Conservation (phyloP, 306 rosid genomes). For the Neltuma alba region DNA sequence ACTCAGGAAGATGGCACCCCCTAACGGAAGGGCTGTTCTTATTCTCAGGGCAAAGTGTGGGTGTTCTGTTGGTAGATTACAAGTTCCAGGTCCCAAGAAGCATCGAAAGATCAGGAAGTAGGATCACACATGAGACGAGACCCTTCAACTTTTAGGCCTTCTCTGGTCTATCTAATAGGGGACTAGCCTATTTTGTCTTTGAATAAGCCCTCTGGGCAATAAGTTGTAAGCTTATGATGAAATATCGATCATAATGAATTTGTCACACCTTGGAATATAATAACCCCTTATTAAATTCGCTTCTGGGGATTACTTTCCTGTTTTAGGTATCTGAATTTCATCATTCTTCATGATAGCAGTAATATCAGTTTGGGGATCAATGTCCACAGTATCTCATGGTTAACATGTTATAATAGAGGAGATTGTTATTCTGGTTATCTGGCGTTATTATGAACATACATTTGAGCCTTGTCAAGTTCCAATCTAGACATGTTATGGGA, state of each 20-base stretch:
- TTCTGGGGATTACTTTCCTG: constrained; percentile 30
- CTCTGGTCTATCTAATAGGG: constrained; percentile 43
- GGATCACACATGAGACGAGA: constrained; percentile 28
- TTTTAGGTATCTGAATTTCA: constrained; percentile 36
- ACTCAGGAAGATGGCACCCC: constrained; percentile 93
- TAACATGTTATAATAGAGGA: constrained; percentile 25
- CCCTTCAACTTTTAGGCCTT: constrained; percentile 41
- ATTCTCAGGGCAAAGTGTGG: constrained; percentile 88
- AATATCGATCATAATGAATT: constrained; percentile 51
- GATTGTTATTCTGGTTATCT: constrained; percentile 20
- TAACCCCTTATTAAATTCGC: constrained; percentile 44
- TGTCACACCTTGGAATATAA: constrained; percentile 56
- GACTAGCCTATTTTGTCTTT: constrained; percentile 48
- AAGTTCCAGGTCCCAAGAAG: constrained; percentile 86
- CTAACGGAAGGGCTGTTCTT: constrained; percentile 86
- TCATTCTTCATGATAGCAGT: constrained; percentile 27
- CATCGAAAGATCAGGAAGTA: constrained; percentile 77
- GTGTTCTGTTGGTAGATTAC: constrained; percentile 95
- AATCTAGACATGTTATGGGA: constrained; percentile 6
- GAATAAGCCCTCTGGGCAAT: constrained; percentile 61
- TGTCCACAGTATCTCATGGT: neutral
- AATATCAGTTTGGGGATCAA: constrained; percentile 8
- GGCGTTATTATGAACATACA: constrained; percentile 10
- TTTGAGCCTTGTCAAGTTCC: constrained; percentile 5
- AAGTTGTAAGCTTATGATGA: constrained; percentile 55